phyloP scores from a whole-genome alignment of 169 alveolate species.

The Plasmodium coatneyi region DNA sequence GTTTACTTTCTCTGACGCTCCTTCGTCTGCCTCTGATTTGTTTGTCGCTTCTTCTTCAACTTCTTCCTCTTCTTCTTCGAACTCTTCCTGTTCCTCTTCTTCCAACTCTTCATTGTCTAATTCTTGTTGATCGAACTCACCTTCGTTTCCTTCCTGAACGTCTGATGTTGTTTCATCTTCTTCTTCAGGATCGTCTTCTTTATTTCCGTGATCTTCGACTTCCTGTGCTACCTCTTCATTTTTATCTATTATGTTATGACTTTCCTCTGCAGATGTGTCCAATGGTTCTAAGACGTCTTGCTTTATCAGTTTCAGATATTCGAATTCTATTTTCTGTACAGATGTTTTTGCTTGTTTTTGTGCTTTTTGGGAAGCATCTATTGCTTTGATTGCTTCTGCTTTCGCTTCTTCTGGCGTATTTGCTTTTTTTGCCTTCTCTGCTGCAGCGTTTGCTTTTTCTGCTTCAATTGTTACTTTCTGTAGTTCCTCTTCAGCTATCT shows the following conservation, averaged over 20 bases:
- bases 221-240: not conserved
- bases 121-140: not conserved
- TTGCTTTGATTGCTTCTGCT: not conserved
- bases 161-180: not conserved
- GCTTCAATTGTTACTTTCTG: not conserved
- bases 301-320: not conserved
- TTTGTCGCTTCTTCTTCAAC: not conserved
- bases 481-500: not conserved
- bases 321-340: too few species aligned
- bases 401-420: too few species aligned
- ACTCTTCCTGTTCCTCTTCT: not conserved
- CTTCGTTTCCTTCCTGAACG: not conserved
- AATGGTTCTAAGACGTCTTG: not conserved
- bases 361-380: not conserved
- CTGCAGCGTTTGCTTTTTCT: not conserved
- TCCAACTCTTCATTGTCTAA: not conserved
- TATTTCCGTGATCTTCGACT: not conserved
- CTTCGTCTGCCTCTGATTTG: not conserved
- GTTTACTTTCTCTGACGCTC: not conserved
- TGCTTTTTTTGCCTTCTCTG: not conserved
- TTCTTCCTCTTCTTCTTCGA: not conserved
- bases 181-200: not conserved
- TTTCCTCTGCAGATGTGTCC: not conserved
- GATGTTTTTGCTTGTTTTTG: not conserved
- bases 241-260: not conserved